phyloP scores from a whole-genome alignment of 805 yeast species.

The Kodamaea neixiangensis region DNA sequence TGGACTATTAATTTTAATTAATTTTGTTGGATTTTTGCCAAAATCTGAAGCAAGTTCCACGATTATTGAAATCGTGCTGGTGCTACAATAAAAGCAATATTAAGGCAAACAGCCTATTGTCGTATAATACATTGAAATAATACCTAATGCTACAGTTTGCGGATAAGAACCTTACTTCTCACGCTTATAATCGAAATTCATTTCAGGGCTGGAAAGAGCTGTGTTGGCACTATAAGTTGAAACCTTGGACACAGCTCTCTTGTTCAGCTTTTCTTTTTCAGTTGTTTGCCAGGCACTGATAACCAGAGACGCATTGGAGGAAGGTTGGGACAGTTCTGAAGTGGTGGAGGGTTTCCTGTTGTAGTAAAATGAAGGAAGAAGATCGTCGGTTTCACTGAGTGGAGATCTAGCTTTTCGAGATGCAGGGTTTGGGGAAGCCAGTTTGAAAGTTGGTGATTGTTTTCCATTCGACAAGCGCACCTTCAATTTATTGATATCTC shows the following conservation, averaged over 20 bases:
- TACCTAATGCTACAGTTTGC: neutral
- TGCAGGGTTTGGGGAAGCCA: neutral
- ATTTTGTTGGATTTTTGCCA: too few relatives aligned
- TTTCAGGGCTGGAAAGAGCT: neutral
- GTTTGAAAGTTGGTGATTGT: neutral
- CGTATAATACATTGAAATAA: neutral
- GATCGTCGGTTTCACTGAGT: neutral
- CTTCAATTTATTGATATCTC: neutral
- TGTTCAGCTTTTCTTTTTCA: neutral
- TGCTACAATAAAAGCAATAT: too few relatives aligned
- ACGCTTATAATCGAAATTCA: neutral
- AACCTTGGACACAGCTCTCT: neutral
- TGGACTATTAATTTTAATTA: too few relatives aligned
- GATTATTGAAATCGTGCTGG: too few relatives aligned
- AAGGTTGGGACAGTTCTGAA: neutral
- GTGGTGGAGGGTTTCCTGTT: neutral
- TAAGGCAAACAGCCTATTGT: neutral
- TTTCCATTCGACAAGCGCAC: constrained; percentile 1
- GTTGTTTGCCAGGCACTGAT: constrained; percentile 18
- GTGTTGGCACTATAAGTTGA: neutral
- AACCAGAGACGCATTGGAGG: constrained; percentile 22
- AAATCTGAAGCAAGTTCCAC: too few relatives aligned
- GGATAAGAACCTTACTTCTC: neutral
- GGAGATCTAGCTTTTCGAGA: neutral
- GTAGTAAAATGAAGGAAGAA: neutral